phyloP scores from a whole-genome alignment of 768 basidiomycete genomes.

The Termitomyces eurrhizus region DNA sequence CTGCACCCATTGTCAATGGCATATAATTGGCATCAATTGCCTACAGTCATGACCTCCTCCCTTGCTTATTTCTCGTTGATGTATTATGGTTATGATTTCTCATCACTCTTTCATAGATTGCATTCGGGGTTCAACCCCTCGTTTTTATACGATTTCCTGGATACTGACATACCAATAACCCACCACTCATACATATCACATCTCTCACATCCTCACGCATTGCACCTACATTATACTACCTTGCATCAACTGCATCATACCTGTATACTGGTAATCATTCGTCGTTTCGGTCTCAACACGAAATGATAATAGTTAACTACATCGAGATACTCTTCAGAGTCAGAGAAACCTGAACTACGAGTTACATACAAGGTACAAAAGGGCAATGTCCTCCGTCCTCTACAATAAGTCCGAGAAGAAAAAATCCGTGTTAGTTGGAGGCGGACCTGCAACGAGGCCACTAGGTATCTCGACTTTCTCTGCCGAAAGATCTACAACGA shows the following conservation, averaged over 20 bases:
- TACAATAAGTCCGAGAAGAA: slow-evolving; percentile 72
- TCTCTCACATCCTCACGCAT: slow-evolving; percentile 9
- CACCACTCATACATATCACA: slow-evolving; percentile 13
- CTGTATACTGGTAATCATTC: slow-evolving; percentile 22
- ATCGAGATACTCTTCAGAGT: background rate
- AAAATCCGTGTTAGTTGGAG: slow-evolving; percentile 77
- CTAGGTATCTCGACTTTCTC: slow-evolving; percentile 89
- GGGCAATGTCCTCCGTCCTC: background rate
- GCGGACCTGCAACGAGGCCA: slow-evolving; percentile 70
- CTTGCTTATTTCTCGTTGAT: slow-evolving; percentile 10
- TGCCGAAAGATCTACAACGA: slow-evolving; percentile 71
- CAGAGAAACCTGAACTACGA: background rate
- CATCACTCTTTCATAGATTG: slow-evolving; percentile 21
- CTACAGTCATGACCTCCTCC: slow-evolving; percentile 11
- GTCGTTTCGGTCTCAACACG: background rate
- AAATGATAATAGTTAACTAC: slow-evolving; percentile 4
- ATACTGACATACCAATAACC: slow-evolving; percentile 18
- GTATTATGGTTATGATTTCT: slow-evolving; percentile 24
- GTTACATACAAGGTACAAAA: background rate
- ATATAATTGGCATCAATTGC: slow-evolving; percentile 22
- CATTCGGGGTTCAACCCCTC: slow-evolving; percentile 85
- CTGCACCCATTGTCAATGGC: slow-evolving; percentile 39
- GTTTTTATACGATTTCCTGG: slow-evolving; percentile 30
- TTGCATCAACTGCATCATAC: slow-evolving; percentile 61
- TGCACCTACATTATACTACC: slow-evolving; percentile 19